Evolutionary conservation across 495 filamentous ascomycete species (phyloP), one percentile per base, ranked within the genome.

Genomic region (Penicillium diatomitis): DNA sequence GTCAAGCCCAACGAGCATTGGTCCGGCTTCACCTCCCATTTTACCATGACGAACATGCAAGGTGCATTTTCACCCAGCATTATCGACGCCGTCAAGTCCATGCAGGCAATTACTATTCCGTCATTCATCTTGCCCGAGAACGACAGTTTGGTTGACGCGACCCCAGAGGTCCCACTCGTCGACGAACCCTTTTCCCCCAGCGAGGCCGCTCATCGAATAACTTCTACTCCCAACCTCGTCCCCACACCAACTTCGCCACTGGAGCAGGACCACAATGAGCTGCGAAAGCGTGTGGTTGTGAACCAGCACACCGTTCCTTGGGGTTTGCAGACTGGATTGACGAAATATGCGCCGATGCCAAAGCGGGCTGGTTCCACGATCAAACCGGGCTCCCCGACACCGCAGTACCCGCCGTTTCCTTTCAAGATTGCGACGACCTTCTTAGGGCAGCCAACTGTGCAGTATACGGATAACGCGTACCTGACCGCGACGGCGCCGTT

Each of bases 321-420:
- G 56, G 72, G 70, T 6, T 51, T 73, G 50, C 85, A 90, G 58
- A 77, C 73, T 3, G 86, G 85, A 4, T 50, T 68, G 34, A 86
- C 76, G 4, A 76, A 74, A 61, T 88, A 84, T 65, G 86, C 86
- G 29, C 85, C 85, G 1, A 84, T 87, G 84, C 82, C 84, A 47
- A 77, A 75, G 44, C 70, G 78, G 34, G 84, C 86, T 9, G 75
- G 74, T 8, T 83, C 75, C 11, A 79, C 79, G 40, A 88, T 89
- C 46, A 81, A 78, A 12, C 74, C 73, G 9, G 73, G 78, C 48
- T 70, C 67, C 2, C 61, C 67, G 4, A 77, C 66, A 12, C 78
- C 81, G 28, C 68, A 80, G 48, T 82, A 75, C 55, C 82, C 85
- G 27, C 82, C 84, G 3, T 85, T 79, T 46, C 66, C 73, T 4